Conservation (phyloP, 2,329 filamentous ascomycete genomes). For the Cordyceps javanica region DNA sequence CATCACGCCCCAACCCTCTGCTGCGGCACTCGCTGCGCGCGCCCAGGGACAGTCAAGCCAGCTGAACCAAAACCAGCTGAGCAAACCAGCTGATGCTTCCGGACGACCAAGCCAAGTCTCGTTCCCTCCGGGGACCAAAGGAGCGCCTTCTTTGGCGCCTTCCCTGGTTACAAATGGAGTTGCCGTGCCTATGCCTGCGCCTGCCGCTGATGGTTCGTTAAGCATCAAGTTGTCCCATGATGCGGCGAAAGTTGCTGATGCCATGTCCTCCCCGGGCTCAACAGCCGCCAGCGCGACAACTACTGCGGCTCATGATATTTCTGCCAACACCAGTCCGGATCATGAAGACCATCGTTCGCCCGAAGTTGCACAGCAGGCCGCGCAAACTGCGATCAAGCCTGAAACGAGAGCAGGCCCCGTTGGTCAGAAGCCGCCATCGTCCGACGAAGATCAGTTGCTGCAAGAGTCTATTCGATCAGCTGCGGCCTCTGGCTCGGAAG, state of each 20-base stretch:
- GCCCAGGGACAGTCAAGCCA: no score
- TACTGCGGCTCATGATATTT: conserved; percentile 60
- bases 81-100: neutral
- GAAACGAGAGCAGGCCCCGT: conserved; percentile 24
- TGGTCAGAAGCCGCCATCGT: conserved; percentile 27
- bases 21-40: neutral
- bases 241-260: conserved; percentile 33
- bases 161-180: neutral
- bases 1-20: neutral
- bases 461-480: conserved; percentile 35
- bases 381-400: conserved; percentile 20
- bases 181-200: neutral
- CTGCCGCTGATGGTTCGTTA: conserved; percentile 14
- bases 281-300: conserved; percentile 70
- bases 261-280: conserved; percentile 53
- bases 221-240: conserved; percentile 32
- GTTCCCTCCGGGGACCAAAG: conserved; percentile 28
- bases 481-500: conserved; percentile 16
- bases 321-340: conserved; percentile 69
- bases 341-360: conserved; percentile 53
- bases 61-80: neutral
- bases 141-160: conserved; percentile 16
- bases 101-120: conserved; percentile 24
- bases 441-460: conserved; percentile 39
- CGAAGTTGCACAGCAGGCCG: conserved; percentile 41